Percentiles rank a stretch among this genome's conserved stretches.
Conservation (phyloP, 2,329 filamentous ascomycete species). For the Penicillium olsonii region DNA sequence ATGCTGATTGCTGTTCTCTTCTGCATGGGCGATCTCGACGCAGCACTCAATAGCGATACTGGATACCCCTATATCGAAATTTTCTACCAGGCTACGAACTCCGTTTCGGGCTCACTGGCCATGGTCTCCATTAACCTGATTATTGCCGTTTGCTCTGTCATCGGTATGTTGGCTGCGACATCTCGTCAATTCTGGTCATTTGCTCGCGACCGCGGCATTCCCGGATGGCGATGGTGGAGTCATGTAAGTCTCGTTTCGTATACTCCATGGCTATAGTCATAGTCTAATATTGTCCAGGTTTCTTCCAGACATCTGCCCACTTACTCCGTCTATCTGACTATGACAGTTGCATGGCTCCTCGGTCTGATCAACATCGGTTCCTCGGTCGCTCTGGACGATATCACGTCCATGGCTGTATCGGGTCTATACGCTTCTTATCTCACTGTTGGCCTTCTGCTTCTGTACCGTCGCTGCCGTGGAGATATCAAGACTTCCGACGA, state of each 20-base stretch:
- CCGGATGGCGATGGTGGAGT: slow-evolving; percentile 29
- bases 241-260: too few species aligned
- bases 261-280: too few species aligned
- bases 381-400: slow-evolving; percentile 51
- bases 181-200: slow-evolving; percentile 40
- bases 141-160: slow-evolving; percentile 30
- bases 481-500: slow-evolving; percentile 29
- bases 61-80: slow-evolving; percentile 38
- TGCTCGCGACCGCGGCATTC: slow-evolving; percentile 39
- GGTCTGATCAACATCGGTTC: slow-evolving; percentile 56
- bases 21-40: slow-evolving; percentile 35
- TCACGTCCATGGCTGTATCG: slow-evolving; percentile 50
- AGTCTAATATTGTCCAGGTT: not conserved
- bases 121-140: slow-evolving; percentile 30
- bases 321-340: slow-evolving; percentile 28
- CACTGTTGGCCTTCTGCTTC: slow-evolving; percentile 46
- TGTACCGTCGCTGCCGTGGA: slow-evolving; percentile 43
- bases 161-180: slow-evolving; percentile 35
- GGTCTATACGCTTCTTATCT: slow-evolving; percentile 53
- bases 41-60: slow-evolving; percentile 23
- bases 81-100: slow-evolving; percentile 31
- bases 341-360: slow-evolving; percentile 37
- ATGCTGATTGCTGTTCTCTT: slow-evolving; percentile 41
- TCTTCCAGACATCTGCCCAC: slow-evolving; percentile 24
- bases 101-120: slow-evolving; percentile 22